Conservation (phyloP, 2,329 filamentous ascomycete species). For the Stenocarpella maydis region DNA sequence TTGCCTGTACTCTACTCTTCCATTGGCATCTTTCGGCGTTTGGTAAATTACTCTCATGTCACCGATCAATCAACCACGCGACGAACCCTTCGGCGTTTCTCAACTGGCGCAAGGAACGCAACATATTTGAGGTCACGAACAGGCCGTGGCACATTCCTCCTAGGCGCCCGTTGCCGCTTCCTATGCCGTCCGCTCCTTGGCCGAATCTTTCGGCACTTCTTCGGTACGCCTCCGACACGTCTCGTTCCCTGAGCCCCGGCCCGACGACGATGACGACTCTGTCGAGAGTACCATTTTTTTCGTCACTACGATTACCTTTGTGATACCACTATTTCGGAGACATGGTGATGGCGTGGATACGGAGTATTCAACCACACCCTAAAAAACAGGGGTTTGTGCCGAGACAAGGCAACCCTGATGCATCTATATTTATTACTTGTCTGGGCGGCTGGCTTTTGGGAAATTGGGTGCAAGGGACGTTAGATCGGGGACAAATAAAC, state of each 20-base stretch:
- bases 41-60: constrained; percentile 42
- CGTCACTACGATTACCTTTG: constrained; percentile 36
- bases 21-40: constrained; percentile 50
- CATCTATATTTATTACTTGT: constrained; percentile 31
- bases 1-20: constrained; percentile 48
- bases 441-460: constrained; percentile 22
- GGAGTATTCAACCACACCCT: constrained; percentile 19
- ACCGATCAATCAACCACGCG: constrained; percentile 38
- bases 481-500: constrained; percentile 16
- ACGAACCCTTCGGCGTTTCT: constrained; percentile 34
- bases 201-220: constrained; percentile 37
- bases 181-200: constrained; percentile 53
- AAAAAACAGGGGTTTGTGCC: constrained; percentile 20
- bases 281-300: constrained; percentile 32
- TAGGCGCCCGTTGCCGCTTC: constrained; percentile 41
- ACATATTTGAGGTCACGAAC: constrained; percentile 37
- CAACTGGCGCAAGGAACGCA: constrained; percentile 32
- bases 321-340: constrained; percentile 35
- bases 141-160: constrained; percentile 39
- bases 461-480: constrained; percentile 7
- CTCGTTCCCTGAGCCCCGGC: constrained; percentile 17
- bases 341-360: constrained; percentile 8
- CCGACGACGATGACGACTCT: constrained; percentile 17
- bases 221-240: constrained; percentile 24
- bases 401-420: constrained; percentile 29